A percentile compares a stretch with the other conserved stretches of the same genome.
These are phyloP conservation scores for Amesomyces nigricolor DNA, from an alignment of 2,329 filamentous ascomycete species.

Conservation along the genomic window DNA sequence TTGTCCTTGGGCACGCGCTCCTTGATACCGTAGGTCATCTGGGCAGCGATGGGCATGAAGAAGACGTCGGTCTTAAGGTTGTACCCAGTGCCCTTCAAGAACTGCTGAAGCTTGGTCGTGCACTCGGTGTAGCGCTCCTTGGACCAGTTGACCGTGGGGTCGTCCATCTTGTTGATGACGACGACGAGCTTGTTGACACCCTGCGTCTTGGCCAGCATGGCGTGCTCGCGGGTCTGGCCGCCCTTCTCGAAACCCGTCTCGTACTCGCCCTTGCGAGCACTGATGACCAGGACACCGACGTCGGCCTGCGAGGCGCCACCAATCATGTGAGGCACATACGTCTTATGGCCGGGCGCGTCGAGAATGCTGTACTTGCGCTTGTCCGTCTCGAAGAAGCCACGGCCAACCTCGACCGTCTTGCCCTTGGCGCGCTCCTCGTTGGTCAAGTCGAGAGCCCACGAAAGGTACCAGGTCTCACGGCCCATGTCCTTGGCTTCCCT, in stretches of 20 bases:
- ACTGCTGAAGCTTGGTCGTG: conserved; percentile 76
- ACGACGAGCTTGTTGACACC: conserved; percentile 96
- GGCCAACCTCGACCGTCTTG: conserved; percentile 95
- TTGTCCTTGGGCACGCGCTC: conserved; percentile 71
- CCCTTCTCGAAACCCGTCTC: conserved; percentile 97
- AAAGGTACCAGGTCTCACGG: conserved; percentile 97
- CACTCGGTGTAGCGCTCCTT: conserved; percentile 91
- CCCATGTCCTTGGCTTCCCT: conserved; percentile 92
- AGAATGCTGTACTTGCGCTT: conserved; percentile 95
- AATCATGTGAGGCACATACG: conserved; percentile 97
- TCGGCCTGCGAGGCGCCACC: conserved; percentile 90
- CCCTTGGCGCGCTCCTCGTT: conserved; percentile 95
- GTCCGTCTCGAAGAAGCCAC: conserved; percentile 94
- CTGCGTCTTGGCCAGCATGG: conserved; percentile 95
- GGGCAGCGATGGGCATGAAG: conserved; percentile 95
- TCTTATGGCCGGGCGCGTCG: conserved; percentile 96
- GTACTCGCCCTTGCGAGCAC: conserved; percentile 94
- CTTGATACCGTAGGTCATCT: conserved; percentile 82
- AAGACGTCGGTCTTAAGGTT: conserved; percentile 88
- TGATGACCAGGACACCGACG: conserved; percentile 92
- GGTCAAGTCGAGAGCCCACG: conserved; percentile 95
- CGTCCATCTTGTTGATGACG: conserved; percentile 99
- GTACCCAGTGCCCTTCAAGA: conserved; percentile 89
- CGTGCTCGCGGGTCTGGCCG: conserved; percentile 94
- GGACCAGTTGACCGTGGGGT: conserved; percentile 92